These are phyloP conservation scores for Paramecium sonneborni DNA, from an alignment of 73 alveolate species.

Conservation along the genomic window DNA sequence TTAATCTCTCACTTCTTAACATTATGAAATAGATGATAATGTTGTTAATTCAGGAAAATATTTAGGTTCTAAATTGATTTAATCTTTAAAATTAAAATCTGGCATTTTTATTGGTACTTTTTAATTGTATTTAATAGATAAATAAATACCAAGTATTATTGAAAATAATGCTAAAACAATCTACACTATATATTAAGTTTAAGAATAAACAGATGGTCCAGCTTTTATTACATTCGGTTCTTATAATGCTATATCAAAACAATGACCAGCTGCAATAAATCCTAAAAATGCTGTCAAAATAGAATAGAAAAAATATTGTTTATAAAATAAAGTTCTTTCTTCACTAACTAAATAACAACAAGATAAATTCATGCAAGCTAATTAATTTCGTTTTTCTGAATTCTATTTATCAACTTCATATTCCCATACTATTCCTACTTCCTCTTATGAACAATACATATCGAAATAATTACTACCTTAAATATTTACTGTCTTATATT, in stretches of 20 bases:
- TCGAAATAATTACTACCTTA: constrained; percentile 23
- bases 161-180: constrained; percentile 25
- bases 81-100: neutral
- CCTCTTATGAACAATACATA: neutral
- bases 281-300: constrained; percentile 43
- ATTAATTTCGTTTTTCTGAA: neutral
- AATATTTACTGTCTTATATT: constrained; percentile 10
- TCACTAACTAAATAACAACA: constrained; percentile 48
- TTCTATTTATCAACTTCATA: neutral
- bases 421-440: constrained; percentile 59
- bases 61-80: neutral
- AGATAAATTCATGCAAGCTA: constrained; percentile 24
- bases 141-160: neutral
- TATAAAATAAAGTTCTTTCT: constrained; percentile 32
- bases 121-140: neutral
- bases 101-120: neutral
- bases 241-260: constrained; percentile 35
- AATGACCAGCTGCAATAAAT: constrained; percentile 55
- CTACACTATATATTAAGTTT: constrained; percentile 2
- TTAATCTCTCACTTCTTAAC: neutral
- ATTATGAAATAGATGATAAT: neutral
- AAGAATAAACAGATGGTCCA: constrained; percentile 45
- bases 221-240: constrained; percentile 31
- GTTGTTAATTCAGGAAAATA: neutral
- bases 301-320: constrained; percentile 9